Evolutionary conservation across 2,329 filamentous ascomycete species (phyloP).

Genomic region (Phoma sp.): DNA sequence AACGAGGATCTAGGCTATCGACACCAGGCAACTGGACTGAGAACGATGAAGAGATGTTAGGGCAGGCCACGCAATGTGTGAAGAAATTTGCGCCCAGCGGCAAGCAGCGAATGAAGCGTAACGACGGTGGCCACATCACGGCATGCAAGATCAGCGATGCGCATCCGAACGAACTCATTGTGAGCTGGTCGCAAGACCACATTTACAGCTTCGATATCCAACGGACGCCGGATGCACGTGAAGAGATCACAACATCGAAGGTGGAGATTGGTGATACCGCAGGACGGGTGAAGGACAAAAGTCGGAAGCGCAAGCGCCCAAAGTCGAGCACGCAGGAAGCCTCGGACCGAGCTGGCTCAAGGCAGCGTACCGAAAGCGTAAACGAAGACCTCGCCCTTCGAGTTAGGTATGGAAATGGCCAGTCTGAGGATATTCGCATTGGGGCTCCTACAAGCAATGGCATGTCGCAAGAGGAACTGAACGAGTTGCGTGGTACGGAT

Average conservation of each 20-base stretch:
- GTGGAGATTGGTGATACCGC: slow-evolving; percentile 23
- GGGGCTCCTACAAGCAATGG: slow-evolving; percentile 40
- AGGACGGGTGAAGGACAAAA: slow-evolving; percentile 39
- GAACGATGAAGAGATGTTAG: slow-evolving; percentile 62
- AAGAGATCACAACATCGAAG: slow-evolving; percentile 40
- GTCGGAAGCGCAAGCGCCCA: slow-evolving; percentile 65
- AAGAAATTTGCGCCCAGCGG: slow-evolving; percentile 70
- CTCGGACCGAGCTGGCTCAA: slow-evolving; percentile 55
- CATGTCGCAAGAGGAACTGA: slow-evolving; percentile 51
- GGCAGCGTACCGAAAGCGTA: slow-evolving; percentile 57
- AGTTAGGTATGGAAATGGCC: slow-evolving; percentile 66
- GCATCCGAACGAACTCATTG: slow-evolving; percentile 71
- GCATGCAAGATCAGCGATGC: slow-evolving; percentile 75
- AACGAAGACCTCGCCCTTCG: slow-evolving; percentile 60
- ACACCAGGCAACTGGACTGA: slow-evolving; percentile 52
- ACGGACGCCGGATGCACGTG: slow-evolving; percentile 63
- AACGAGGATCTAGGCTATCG: slow-evolving; percentile 59
- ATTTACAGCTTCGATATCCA: slow-evolving; percentile 73
- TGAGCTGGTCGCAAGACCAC: slow-evolving; percentile 72
- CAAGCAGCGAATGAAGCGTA: slow-evolving; percentile 60
- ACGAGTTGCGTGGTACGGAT: slow-evolving; percentile 61
- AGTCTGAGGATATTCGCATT: slow-evolving; percentile 65
- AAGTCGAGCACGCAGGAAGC: slow-evolving; percentile 52
- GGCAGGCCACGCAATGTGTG: slow-evolving; percentile 69
- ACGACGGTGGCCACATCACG: slow-evolving; percentile 70